Conservation (phyloP, 179 eudicot species). For the Camellia oleifera region DNA sequence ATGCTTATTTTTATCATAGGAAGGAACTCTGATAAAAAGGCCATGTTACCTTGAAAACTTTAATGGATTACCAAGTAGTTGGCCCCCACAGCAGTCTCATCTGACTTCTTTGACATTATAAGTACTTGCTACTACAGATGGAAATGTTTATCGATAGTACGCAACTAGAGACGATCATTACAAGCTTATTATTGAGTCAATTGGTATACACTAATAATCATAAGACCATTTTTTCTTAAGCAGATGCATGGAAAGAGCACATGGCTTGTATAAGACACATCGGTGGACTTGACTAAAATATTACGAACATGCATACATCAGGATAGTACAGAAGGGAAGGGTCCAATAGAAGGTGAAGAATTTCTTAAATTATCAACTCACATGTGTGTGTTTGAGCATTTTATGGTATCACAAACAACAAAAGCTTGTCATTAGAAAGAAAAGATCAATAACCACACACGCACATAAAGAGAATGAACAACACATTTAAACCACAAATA, state of each 20-base stretch:
- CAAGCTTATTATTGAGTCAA: no score
- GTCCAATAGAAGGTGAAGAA: no score
- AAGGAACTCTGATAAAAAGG: no score
- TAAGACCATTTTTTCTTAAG: neutral
- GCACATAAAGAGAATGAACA: no score
- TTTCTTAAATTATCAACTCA: neutral
- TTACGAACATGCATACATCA: neutral
- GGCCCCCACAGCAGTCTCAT: no score
- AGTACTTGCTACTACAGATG: no score
- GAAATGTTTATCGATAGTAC: no score
- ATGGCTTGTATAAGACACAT: neutral
- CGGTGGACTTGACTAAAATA: neutral
- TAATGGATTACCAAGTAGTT: no score
- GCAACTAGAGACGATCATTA: no score
- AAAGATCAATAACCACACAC: neutral
- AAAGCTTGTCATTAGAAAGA: neutral
- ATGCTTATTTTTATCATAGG: no score
- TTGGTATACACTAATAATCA: neutral
- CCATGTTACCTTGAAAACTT: no score
- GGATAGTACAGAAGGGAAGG: neutral
- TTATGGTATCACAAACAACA: neutral
- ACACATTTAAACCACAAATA: neutral
- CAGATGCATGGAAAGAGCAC: neutral
- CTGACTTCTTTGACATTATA: no score
- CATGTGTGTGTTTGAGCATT: constrained; percentile 1